Base-by-base conservation (phyloP, 768 basidiomycete species). In the Russula ochroleuca region DNA sequence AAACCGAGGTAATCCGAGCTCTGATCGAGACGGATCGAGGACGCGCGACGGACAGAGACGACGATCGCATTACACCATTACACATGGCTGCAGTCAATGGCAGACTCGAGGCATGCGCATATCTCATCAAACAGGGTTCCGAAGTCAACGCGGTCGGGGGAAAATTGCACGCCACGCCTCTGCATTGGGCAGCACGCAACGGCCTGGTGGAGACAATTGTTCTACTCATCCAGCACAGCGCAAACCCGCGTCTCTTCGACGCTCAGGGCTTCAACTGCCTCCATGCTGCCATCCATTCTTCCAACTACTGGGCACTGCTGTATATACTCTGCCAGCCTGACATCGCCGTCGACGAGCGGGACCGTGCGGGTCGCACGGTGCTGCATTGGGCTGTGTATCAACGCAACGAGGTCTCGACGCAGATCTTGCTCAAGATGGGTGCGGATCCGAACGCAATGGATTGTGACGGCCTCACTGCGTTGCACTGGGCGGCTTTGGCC, bases 321-420 rank as follows among this genome's bases (percentile, higher is more conserved):
- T 95, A 92, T 71, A 78, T 97, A 21, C 81, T 98, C 7, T 91
- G 95, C 72, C 94, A 95, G 72, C 93, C 94, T 0, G 38, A 19
- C 2, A 82, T 98, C 62, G 86, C 84, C 48, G 87, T 97, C 61
- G 96, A 99, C 73, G 87, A 87, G 48, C 82, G 85, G 43, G 96
- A 99, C 73, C 78, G 84, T 1, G 88, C 92, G 71, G 96, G 94
- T 0, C 96, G 96, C 72, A 97, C 96, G 0, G 81, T 91, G 0
- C 79, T 98, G 51, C 96, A 97, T 89, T 99, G 96, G 96, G 96
- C 96, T 3, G 91, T 92, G 15, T 98, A 97, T 74, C 96, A 98
- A 73, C 93, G 95, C 49, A 96, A 99, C 72, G 92, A 92, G 2
- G 81, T 98, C 25, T 93, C 90, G 2, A 93, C 96, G 6, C 92